These are phyloP conservation scores for Macaranga tanarius DNA, from an alignment of 441 rosid species.

Conservation along the genomic window DNA sequence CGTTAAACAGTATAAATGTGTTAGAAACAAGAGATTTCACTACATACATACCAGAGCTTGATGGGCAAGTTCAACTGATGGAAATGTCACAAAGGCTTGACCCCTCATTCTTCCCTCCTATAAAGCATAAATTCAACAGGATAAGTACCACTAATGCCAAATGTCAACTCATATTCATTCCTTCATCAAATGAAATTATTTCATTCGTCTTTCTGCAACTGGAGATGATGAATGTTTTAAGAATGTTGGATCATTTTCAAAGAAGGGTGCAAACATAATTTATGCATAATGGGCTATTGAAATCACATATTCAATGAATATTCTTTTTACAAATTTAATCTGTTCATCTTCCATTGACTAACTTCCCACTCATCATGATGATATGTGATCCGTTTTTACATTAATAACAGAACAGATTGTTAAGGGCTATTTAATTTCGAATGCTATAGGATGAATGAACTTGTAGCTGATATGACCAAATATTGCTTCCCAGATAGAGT, in stretches of 20 bases:
- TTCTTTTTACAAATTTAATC: background rate
- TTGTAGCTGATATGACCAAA: background rate
- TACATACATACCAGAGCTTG: slow-evolving; percentile 66
- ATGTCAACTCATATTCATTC: background rate
- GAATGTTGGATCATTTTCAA: background rate
- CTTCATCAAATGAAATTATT: background rate
- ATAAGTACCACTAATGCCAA: background rate
- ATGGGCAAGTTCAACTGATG: slow-evolving; percentile 83
- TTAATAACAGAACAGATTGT: background rate
- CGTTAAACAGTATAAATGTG: too few species aligned
- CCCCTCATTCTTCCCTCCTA: slow-evolving; percentile 99
- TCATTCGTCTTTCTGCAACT: background rate
- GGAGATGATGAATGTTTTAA: background rate
- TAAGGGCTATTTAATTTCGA: background rate
- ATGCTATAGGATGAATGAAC: background rate
- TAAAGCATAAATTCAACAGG: slow-evolving; percentile 8
- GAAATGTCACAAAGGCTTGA: slow-evolving; percentile 96
- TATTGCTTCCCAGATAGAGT: background rate
- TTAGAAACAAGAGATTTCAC: background rate
- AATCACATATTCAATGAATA: slow-evolving; percentile 1
- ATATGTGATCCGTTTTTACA: background rate
- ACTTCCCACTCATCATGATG: slow-evolving; percentile 5
- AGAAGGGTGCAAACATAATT: background rate
- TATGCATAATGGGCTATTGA: background rate
- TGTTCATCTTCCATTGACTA: slow-evolving; percentile 10